A percentile compares a stretch with the other conserved stretches of the same genome.
phyloP scores from a whole-genome alignment of 1,284 basidiomycete genomes.

The Cutaneotrichosporon arboriforme region DNA sequence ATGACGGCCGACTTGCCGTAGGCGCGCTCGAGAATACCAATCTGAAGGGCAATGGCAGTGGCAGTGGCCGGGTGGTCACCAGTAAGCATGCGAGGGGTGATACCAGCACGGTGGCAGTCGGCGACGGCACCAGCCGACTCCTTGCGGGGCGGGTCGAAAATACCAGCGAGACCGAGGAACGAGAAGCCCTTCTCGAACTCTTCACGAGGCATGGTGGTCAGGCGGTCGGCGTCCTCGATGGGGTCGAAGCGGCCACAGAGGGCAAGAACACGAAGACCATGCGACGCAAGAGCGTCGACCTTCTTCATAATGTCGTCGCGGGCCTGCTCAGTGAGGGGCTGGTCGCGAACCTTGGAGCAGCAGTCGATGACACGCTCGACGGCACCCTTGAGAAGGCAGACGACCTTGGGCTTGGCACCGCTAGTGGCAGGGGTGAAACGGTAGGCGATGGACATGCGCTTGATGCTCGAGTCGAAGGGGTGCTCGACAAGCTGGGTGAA shows the following conservation, averaged over 20 bases:
- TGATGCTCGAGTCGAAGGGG: slow-evolving; percentile 60
- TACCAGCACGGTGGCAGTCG: slow-evolving; percentile 60
- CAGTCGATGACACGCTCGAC: slow-evolving; percentile 59
- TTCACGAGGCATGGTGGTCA: slow-evolving; percentile 49
- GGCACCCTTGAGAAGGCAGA: slow-evolving; percentile 57
- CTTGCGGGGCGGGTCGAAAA: slow-evolving; percentile 63
- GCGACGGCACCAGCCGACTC: slow-evolving; percentile 59
- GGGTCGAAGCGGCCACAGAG: slow-evolving; percentile 50
- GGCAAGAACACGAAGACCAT: slow-evolving; percentile 55
- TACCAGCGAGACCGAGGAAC: slow-evolving; percentile 61
- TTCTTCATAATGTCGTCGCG: slow-evolving; percentile 52
- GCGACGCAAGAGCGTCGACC: slow-evolving; percentile 54
- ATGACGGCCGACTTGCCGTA: slow-evolving; percentile 48
- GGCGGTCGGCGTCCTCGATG: slow-evolving; percentile 38
- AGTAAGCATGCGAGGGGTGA: slow-evolving; percentile 62
- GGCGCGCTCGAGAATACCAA: slow-evolving; percentile 54
- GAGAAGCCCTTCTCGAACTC: slow-evolving; percentile 58
- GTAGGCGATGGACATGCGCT: slow-evolving; percentile 58
- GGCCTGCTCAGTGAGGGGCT: slow-evolving; percentile 24
- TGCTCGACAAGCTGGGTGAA: slow-evolving; percentile 50
- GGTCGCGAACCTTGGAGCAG: slow-evolving; percentile 48
- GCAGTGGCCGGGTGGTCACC: slow-evolving; percentile 53
- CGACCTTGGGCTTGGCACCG: slow-evolving; percentile 15
- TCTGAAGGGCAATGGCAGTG: slow-evolving; percentile 51
- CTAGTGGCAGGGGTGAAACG: slow-evolving; percentile 25